Percentiles rank a stretch among this genome's conserved stretches.
phyloP scores from a whole-genome alignment of 176 grass and related monocot genomes.

The Themeda triandra region DNA sequence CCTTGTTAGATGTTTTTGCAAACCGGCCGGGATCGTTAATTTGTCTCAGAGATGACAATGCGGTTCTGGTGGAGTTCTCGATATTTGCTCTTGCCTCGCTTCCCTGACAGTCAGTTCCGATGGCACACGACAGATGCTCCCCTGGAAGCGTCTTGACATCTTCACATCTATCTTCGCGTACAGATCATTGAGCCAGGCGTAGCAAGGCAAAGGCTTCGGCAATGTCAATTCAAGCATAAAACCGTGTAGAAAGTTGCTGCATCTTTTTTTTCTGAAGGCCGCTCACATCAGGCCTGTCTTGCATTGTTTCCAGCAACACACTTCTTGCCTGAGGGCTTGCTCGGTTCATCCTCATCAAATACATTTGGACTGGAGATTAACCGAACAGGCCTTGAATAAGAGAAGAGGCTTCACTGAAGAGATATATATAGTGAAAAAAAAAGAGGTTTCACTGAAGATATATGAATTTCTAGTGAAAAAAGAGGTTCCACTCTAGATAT shows the following conservation, averaged over 20 bases:
- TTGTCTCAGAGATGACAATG: no score
- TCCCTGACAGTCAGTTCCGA: constrained; percentile 77
- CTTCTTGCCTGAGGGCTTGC: not conserved
- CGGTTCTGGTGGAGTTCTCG: no score
- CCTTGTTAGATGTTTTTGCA: no score
- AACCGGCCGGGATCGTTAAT: no score
- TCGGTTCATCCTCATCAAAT: no score
- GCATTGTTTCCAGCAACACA: constrained; percentile 77
- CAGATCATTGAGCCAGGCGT: constrained; percentile 65
- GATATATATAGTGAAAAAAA: no score
- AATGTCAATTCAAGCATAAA: constrained; percentile 93
- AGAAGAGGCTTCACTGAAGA: no score
- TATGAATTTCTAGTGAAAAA: no score
- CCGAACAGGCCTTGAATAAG: no score
- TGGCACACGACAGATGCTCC: constrained; percentile 78
- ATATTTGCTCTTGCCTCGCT: constrained; percentile 81
- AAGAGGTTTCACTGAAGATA: no score
- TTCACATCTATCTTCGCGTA: constrained; percentile 77
- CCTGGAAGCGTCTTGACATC: constrained; percentile 88
- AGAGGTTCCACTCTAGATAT: no score
- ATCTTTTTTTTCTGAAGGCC: constrained; percentile 63
- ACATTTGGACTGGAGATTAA: no score
- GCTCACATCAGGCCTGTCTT: constrained; percentile 73
- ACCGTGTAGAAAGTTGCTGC: constrained; percentile 65
- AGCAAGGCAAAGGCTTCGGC: constrained; percentile 24